A percentile compares a stretch with the other conserved stretches of the same genome.
These are phyloP conservation scores for Cynara cardunculus DNA, from an alignment of 129 eudicot species.

Conservation along the genomic window DNA sequence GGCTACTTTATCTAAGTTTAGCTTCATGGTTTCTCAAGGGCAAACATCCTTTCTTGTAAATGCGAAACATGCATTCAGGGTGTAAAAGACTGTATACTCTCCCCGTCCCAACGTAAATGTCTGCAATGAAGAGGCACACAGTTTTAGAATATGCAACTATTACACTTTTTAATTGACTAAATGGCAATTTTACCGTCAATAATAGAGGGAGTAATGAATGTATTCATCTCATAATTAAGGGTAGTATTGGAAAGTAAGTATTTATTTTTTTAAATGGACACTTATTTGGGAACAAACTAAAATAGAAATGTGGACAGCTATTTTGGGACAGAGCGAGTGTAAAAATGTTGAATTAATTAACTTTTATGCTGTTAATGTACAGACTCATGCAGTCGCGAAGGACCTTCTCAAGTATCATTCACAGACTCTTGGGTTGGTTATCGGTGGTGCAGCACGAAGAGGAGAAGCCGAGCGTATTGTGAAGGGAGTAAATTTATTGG, in stretches of 20 bases:
- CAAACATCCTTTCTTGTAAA: neutral
- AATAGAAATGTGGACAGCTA: neutral
- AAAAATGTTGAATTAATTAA: neutral
- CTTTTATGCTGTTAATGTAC: neutral
- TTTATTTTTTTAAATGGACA: neutral
- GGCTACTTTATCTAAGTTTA: neutral
- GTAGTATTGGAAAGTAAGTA: neutral
- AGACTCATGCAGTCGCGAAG: constrained; percentile 90
- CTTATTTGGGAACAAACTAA: neutral
- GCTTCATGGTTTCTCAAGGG: neutral
- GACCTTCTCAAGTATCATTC: constrained; percentile 87
- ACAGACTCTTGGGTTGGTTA: constrained; percentile 75
- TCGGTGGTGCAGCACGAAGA: constrained; percentile 74
- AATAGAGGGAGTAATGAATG: neutral
- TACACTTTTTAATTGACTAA: neutral
- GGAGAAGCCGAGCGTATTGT: constrained; percentile 81
- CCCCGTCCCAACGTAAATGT: neutral
- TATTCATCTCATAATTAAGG: neutral
- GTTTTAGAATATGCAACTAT: neutral
- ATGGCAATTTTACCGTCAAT: neutral
- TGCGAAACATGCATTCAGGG: neutral
- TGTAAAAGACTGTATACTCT: neutral
- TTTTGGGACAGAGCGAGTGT: neutral
- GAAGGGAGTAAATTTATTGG: constrained; percentile 81
- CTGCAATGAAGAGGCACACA: neutral